Conservation (phyloP, 2,329 filamentous ascomycete genomes). For the Colletotrichum liaoningense region DNA sequence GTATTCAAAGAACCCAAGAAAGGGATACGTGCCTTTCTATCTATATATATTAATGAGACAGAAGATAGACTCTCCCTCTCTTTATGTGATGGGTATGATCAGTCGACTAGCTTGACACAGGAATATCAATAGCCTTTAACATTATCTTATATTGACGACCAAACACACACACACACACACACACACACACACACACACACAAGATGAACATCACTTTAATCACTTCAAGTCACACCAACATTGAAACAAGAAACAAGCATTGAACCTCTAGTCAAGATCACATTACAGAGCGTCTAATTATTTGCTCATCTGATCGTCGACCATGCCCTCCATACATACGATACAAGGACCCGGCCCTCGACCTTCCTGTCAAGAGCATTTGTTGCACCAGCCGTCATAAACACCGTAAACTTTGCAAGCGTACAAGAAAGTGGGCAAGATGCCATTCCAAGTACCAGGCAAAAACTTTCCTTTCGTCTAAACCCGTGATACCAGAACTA, state of each 20-base stretch:
- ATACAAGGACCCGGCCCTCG: conserved; percentile 36
- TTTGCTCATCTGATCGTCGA: conserved; percentile 38
- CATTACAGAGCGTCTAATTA: conserved; percentile 39
- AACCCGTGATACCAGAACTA: conserved; percentile 27
- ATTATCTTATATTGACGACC: too few species aligned
- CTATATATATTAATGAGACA: too few species aligned
- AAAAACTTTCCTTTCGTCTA: conserved; percentile 35
- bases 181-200: too few species aligned
- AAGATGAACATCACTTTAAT: background rate
- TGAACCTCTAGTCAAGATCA: conserved; percentile 34
- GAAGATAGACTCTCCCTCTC: too few species aligned
- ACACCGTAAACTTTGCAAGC: conserved; percentile 37
- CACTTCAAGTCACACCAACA: background rate
- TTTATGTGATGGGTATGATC: too few species aligned
- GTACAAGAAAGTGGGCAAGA: conserved; percentile 37
- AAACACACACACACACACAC: too few species aligned
- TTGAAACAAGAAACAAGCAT: background rate
- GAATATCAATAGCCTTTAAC: too few species aligned
- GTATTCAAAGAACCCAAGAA: too few species aligned
- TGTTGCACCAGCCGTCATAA: conserved; percentile 36
- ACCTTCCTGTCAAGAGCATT: conserved; percentile 34
- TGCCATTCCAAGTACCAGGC: conserved; percentile 31
- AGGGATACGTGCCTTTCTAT: too few species aligned
- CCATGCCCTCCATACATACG: conserved; percentile 37
- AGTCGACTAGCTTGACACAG: too few species aligned